Percentiles rank a stretch among this genome's conserved stretches.
Conservation (phyloP, 2,329 filamentous ascomycete species). For the Penicillium sp. region DNA sequence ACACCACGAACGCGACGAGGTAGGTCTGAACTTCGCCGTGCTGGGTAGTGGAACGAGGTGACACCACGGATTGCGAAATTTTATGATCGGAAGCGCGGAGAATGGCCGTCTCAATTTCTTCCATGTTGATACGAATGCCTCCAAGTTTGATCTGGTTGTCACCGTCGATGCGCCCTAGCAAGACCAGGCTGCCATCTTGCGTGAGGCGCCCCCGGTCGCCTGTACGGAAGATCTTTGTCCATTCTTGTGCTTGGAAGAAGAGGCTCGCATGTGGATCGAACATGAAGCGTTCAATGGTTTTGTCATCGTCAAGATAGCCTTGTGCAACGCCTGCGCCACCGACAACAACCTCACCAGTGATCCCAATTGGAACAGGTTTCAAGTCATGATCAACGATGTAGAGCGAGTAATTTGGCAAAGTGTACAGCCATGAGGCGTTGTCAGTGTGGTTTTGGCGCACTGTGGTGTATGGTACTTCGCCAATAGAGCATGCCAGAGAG, state of each 20-base stretch:
- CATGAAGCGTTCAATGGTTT: constrained; percentile 10
- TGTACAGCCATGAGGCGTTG: constrained; percentile 13
- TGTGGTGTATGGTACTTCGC: constrained; percentile 19
- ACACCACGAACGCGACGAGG: constrained; percentile 14
- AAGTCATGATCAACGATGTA: constrained; percentile 44
- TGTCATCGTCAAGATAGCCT: constrained; percentile 14
- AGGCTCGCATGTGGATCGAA: constrained; percentile 10
- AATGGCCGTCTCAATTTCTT: constrained; percentile 44
- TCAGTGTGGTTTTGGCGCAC: not conserved
- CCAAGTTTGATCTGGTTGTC: constrained; percentile 31
- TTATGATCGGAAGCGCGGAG: constrained; percentile 20
- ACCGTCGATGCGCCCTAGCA: constrained; percentile 29
- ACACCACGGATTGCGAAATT: constrained; percentile 16
- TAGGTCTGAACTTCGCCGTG: constrained; percentile 1
- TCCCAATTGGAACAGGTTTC: constrained; percentile 40
- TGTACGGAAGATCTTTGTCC: constrained; percentile 12
- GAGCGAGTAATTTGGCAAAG: constrained; percentile 38
- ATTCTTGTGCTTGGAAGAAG: constrained; percentile 9
- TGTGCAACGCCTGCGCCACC: constrained; percentile 25
- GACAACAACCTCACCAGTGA: constrained; percentile 46
- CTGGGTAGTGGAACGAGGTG: constrained; percentile 2
- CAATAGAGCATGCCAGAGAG: constrained; percentile 18
- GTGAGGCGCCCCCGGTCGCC: constrained; percentile 15
- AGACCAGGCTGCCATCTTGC: constrained; percentile 26
- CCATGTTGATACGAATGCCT: constrained; percentile 46